A percentile compares a stretch with the other conserved stretches of the same genome.
Evolutionary conservation across 2,329 filamentous ascomycete species (phyloP).

Genomic region (Monilinia vaccinii-corymbosi): DNA sequence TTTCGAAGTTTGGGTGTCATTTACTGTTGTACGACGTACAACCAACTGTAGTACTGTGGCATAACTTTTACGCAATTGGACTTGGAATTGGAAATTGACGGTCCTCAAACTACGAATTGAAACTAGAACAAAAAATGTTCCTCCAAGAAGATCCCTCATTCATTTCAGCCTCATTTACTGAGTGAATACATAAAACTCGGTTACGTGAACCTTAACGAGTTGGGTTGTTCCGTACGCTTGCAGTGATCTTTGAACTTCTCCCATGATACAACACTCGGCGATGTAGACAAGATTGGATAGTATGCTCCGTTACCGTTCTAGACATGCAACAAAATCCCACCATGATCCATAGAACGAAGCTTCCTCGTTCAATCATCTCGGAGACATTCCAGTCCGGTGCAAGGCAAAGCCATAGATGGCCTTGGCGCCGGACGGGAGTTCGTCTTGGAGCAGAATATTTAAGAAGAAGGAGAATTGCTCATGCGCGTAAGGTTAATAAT

Average conservation of each 20-base stretch:
- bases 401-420: background rate
- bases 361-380: background rate
- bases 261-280: background rate
- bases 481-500: background rate
- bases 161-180: no score
- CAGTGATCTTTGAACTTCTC: background rate
- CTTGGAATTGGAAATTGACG: no score
- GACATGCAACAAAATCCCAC: background rate
- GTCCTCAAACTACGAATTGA: no score
- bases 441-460: background rate
- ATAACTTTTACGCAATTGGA: no score
- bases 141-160: no score
- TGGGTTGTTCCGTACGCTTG: background rate
- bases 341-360: background rate
- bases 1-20: no score
- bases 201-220: no score
- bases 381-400: background rate
- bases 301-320: background rate
- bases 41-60: no score
- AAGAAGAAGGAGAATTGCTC: background rate
- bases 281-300: background rate
- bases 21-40: no score
- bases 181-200: no score
- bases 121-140: no score
- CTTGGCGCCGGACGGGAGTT: background rate